Percentiles rank a stretch among this genome's conserved stretches.
Evolutionary conservation across 305 asterid genomes (phyloP).

Genomic region (Solanum chacoense): DNA sequence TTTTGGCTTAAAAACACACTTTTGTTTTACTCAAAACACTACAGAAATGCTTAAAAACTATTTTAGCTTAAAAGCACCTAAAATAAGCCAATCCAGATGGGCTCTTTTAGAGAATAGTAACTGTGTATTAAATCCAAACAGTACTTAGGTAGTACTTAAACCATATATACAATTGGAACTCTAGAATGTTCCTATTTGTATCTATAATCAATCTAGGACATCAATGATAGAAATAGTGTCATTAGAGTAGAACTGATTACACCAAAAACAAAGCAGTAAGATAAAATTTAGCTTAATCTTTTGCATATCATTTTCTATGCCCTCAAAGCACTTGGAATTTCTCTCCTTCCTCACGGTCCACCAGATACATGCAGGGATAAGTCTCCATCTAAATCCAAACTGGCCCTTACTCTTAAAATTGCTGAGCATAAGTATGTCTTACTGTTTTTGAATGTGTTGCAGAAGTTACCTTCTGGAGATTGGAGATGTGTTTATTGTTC

Average conservation of each 20-base stretch:
- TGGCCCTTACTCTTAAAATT: background rate
- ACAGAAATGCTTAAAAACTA: background rate
- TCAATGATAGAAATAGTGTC: background rate
- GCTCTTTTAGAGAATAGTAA: background rate
- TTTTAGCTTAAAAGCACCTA: background rate
- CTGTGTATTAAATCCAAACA: background rate
- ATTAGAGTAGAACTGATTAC: background rate
- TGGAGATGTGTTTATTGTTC: constrained; percentile 85
- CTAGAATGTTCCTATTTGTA: background rate
- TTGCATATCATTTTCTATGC: background rate
- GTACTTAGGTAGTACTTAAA: background rate
- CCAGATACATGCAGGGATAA: background rate
- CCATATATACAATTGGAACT: background rate
- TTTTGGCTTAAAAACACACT: background rate
- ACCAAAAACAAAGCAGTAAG: background rate
- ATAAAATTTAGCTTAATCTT: background rate
- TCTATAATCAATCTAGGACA: background rate
- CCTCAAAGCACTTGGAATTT: background rate
- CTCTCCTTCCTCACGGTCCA: background rate
- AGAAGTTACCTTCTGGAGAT: constrained; percentile 81
- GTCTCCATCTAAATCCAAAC: background rate
- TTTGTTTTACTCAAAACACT: background rate
- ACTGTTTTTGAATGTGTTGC: constrained; percentile 9
- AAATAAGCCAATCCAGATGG: background rate
- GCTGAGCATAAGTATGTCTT: background rate